Conservation (phyloP, 345 rosid genomes). For the Salix brachista region DNA sequence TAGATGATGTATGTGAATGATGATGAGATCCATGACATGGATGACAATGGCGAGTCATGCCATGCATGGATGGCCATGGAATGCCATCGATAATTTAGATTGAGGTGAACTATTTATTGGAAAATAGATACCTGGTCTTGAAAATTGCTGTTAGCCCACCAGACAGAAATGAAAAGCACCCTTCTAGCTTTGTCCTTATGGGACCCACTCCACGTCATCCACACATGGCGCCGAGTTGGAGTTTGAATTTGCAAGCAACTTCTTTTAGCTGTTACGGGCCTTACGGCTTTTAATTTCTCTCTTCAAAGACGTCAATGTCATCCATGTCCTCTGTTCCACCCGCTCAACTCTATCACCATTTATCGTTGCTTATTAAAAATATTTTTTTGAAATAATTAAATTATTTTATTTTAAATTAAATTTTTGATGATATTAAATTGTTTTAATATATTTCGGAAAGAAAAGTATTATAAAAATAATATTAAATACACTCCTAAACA, state of each 20-base stretch:
- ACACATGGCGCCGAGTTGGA: conserved; percentile 11
- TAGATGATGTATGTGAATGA: neutral
- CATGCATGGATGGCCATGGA: neutral
- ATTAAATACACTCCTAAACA: no score
- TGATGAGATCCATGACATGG: neutral
- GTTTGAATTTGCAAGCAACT: conserved; percentile 2
- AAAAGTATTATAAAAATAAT: no score
- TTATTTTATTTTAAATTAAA: no score
- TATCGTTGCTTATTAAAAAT: no score
- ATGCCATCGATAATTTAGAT: no score
- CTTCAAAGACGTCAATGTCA: neutral
- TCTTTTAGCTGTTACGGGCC: neutral
- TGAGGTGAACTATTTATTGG: neutral
- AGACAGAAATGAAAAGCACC: neutral
- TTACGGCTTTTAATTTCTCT: no score
- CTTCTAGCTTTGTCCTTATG: no score
- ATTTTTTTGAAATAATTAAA: no score
- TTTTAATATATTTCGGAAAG: no score
- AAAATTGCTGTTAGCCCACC: neutral
- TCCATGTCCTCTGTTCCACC: neutral
- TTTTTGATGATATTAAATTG: no score
- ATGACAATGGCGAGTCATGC: neutral
- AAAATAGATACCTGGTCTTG: neutral
- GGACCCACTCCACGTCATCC: conserved; percentile 19
- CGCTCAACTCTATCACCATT: neutral